Evolutionary conservation across 805 yeast species (phyloP).

Genomic region (Dipodascopsis uninucleata): DNA sequence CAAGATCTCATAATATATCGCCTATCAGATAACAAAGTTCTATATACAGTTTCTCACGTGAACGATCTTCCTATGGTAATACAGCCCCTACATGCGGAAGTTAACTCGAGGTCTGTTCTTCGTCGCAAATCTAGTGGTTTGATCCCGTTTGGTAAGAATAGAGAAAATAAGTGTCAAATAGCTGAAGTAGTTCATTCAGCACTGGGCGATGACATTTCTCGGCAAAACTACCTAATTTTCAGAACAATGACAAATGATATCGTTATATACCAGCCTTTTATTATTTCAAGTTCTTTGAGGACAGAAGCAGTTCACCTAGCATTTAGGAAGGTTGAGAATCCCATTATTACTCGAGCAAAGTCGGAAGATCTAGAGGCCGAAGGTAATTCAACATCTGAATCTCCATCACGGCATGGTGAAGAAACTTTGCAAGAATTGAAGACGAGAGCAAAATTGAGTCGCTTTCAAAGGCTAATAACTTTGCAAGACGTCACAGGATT

Average conservation of each 20-base stretch:
- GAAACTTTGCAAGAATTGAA: too few species aligned
- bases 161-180: conserved; percentile 6
- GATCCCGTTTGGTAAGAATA: not conserved
- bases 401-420: not conserved
- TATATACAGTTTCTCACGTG: too few species aligned
- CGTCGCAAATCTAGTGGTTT: conserved; percentile 21
- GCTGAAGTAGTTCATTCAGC: conserved; percentile 52
- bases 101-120: too few species aligned
- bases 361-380: not conserved
- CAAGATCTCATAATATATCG: too few species aligned
- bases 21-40: too few species aligned
- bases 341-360: conserved; percentile 53
- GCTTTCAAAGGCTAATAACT: conserved; percentile 44
- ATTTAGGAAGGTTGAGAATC: conserved; percentile 51
- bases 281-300: conserved; percentile 34
- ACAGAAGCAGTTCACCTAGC: conserved; percentile 43
- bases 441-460: not conserved
- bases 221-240: conserved; percentile 63
- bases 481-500: conserved; percentile 56
- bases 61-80: too few species aligned
- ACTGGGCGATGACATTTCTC: conserved; percentile 54
- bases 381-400: not conserved
- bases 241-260: conserved; percentile 81
- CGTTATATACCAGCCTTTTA: conserved; percentile 57
- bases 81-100: too few species aligned